Evolutionary conservation across 106 monocot genomes (phyloP).

Genomic region (Allium sativum): DNA sequence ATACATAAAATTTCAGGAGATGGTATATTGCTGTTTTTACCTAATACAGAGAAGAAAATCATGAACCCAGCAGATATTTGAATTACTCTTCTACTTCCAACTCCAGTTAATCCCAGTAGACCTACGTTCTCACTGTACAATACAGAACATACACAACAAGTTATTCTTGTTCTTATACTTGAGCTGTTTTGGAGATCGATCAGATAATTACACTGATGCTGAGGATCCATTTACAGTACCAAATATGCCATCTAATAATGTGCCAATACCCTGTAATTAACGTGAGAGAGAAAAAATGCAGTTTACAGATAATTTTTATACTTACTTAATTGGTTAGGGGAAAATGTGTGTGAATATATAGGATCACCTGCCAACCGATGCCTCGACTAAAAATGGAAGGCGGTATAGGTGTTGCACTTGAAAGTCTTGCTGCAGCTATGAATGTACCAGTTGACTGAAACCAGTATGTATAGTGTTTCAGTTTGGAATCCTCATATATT

Average conservation of each 20-base stretch:
- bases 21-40: conserved; percentile 15
- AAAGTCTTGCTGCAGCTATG: conserved; percentile 56
- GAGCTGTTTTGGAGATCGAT: background rate
- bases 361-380: conserved; percentile 73
- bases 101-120: conserved; percentile 57
- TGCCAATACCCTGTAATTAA: conserved; percentile 68
- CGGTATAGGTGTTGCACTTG: conserved; percentile 69
- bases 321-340: background rate
- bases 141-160: background rate
- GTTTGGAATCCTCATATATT: too few relatives aligned
- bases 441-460: conserved; percentile 72
- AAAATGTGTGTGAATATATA: background rate
- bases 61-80: conserved; percentile 51
- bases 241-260: conserved; percentile 74
- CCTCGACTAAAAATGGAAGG: conserved; percentile 84
- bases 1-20: too few relatives aligned
- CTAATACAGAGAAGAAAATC: conserved; percentile 71
- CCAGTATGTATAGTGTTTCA: background rate
- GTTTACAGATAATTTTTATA: background rate
- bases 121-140: conserved; percentile 69
- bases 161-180: background rate
- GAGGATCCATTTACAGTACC: conserved; percentile 70
- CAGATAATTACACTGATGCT: conserved; percentile 61
- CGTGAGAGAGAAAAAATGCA: background rate
- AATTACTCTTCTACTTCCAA: conserved; percentile 70